Base-by-base conservation (phyloP, 768 basidiomycete genomes). In the Termitomyces sp. region DNA sequence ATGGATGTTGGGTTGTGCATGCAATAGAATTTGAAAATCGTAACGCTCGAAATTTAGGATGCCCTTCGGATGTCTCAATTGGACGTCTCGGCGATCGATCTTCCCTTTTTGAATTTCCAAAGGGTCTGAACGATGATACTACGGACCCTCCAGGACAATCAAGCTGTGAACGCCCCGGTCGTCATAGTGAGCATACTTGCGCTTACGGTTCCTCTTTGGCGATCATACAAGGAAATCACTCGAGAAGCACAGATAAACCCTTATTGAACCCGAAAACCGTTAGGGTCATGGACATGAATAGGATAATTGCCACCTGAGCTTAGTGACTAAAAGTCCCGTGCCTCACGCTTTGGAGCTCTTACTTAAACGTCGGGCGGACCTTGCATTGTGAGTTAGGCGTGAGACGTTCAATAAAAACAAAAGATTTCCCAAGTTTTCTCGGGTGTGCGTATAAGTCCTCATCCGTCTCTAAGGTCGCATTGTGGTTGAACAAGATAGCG, bases 11-110 rank as follows among this genome's bases (percentile, higher is more conserved):
- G 54, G 49, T 34, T 32, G 55, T 43, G 46, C 17, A 30, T 49
- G 57, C 47, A 53, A 59, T 65, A 61, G 60, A 63, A 49, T 32
- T 52, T 56, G 47, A 30, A 39, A 45, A 53, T 48, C 39, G 43
- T 53, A 46, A 43, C 19, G 41, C 30, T 21, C 39, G 12, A 27
- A 9, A 34, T 44, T 5, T 27, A 12, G n/a, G 10, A 28, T 48
- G 40, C 28, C 23, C 42, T 43, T 55, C 48, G 16, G 14, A 52
- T 19, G 27, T 35, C 17, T 16, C 35, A 19, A 50, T 9, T 49
- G 34, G 21, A 19, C 11, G 25, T 34, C 9, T 53, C 37, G 28
- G n/a, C 10, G 7, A 21, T 16, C 48, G 17, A 25, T 10, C 12
- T n/a, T 19, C 28, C 42, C n/a, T 9, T 25, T 23, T 25, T 4